Percentiles rank a stretch among this genome's conserved stretches.
Evolutionary conservation across 2,329 filamentous ascomycete genomes (phyloP).

Genomic region (Colletotrichum sp.): DNA sequence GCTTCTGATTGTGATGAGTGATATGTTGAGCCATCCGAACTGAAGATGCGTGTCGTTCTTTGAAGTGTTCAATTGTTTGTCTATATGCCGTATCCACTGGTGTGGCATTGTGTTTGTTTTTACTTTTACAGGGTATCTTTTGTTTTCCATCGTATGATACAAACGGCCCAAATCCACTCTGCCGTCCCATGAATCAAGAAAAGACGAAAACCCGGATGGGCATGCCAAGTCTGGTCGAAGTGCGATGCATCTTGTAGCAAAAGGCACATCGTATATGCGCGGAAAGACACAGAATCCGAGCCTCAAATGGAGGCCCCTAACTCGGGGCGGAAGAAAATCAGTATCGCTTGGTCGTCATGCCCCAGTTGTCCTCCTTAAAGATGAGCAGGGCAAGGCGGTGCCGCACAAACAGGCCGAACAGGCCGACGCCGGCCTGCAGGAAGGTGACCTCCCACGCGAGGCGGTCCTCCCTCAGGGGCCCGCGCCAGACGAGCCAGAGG

Average conservation of each 20-base stretch:
- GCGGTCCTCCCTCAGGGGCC: conserved; percentile 85
- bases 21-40: not conserved
- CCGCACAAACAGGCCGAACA: conserved; percentile 84
- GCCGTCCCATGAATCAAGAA: not conserved
- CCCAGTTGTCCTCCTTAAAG: conserved; percentile 87
- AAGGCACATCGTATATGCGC: not conserved
- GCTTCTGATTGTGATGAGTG: no score
- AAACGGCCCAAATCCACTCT: not conserved
- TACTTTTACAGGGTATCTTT: conserved; percentile 18
- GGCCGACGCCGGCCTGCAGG: conserved; percentile 78
- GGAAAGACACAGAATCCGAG: not conserved
- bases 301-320: not conserved
- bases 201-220: not conserved
- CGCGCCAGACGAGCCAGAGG: conserved; percentile 94
- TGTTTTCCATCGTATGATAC: not conserved
- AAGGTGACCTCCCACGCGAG: conserved; percentile 79
- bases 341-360: conserved; percentile 26
- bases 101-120: not conserved
- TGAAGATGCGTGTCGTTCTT: not conserved
- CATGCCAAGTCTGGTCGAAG: not conserved
- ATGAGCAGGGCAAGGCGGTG: conserved; percentile 87
- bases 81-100: not conserved
- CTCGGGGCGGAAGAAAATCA: not conserved
- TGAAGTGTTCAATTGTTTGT: not conserved
- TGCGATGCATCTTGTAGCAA: not conserved